Percentiles rank a stretch among this genome's conserved stretches.
Conservation (phyloP, 1,284 basidiomycete genomes). For the Marasmius oreades region DNA sequence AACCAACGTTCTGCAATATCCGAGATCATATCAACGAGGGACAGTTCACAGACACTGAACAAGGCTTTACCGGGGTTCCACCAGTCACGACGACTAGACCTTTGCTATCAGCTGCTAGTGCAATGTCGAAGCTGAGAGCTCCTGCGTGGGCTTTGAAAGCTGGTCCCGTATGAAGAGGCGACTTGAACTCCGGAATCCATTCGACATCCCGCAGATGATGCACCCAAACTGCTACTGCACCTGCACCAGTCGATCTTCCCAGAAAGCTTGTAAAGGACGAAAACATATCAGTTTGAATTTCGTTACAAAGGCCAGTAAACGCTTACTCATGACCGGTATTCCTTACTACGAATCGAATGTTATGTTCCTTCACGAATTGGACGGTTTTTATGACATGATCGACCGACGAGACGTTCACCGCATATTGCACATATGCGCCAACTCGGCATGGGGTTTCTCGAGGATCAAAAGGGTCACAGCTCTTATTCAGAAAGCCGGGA, state of each 20-base stretch:
- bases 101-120: constrained; percentile 13
- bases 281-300: neutral
- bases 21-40: neutral
- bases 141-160: constrained; percentile 17
- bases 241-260: constrained; percentile 19
- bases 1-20: constrained; percentile 13
- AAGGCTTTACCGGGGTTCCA: too few relatives aligned
- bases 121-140: constrained; percentile 13
- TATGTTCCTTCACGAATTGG: constrained; percentile 19
- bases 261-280: constrained; percentile 14
- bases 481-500: constrained; percentile 19
- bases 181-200: constrained; percentile 15
- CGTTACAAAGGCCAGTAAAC: neutral
- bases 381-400: constrained; percentile 19
- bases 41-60: constrained; percentile 20
- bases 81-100: constrained; percentile 20
- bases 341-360: constrained; percentile 21
- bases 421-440: constrained; percentile 22
- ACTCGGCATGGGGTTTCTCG: constrained; percentile 15
- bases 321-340: constrained; percentile 25
- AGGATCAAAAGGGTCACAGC: constrained; percentile 21
- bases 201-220: constrained; percentile 17
- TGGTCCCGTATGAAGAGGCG: constrained; percentile 12
- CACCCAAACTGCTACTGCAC: constrained; percentile 20
- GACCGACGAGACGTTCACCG: constrained; percentile 20